Evolutionary conservation across 345 rosid species (phyloP).

Genomic region (Eucalyptus tenuipes): DNA sequence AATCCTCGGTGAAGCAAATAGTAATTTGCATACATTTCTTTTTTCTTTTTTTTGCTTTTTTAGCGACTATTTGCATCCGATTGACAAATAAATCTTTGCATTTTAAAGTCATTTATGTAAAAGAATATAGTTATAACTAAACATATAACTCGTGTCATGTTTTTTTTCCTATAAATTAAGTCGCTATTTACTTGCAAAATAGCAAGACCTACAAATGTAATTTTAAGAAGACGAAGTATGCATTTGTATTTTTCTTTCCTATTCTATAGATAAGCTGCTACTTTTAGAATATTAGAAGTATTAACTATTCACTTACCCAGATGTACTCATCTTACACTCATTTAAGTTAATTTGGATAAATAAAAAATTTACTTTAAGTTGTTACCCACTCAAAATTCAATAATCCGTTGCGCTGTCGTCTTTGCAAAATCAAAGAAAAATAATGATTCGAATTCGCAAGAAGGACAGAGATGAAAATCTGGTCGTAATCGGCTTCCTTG

Average conservation of each 20-base stretch:
- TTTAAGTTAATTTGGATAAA: not conserved
- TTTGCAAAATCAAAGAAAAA: not conserved
- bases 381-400: not conserved
- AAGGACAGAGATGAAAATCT: not conserved
- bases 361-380: not conserved
- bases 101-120: not conserved
- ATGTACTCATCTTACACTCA: not conserved
- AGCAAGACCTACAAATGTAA: not conserved
- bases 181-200: not conserved
- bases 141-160: not conserved
- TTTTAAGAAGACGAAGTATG: not conserved
- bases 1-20: not conserved
- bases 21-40: accelerated
- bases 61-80: accelerated
- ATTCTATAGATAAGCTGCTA: not conserved
- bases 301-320: not conserved
- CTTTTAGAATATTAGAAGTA: not conserved
- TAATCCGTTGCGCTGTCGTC: not conserved
- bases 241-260: not conserved
- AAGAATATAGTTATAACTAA: not conserved
- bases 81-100: not conserved
- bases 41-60: not conserved
- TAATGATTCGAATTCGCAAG: not conserved
- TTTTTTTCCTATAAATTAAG: not conserved
- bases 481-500: not conserved